Evolutionary conservation across 2,329 filamentous ascomycete species (phyloP), one percentile per base, ranked within the genome.

Genomic region (Colletotrichum trifolii): DNA sequence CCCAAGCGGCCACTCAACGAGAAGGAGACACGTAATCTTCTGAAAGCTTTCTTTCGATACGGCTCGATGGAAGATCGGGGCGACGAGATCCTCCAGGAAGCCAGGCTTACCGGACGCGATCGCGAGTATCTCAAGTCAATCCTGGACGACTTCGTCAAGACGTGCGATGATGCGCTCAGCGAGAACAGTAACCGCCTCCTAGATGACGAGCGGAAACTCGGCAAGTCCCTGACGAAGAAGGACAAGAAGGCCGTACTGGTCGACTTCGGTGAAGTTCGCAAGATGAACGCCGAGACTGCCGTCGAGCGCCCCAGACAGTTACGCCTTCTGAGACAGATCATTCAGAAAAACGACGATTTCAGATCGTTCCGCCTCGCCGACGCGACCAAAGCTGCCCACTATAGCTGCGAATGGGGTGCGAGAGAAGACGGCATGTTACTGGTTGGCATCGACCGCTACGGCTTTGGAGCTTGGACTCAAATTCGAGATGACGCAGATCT

Each of bases 371-470:
- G 94, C 25, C 87, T 99, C 36, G 88, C 92, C 0, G 95, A 98
- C 74, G 96, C 96, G 3, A 94, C 92, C 11, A 99, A 99, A 76
- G 89, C 91, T 25, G 94, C 96, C 3, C 91, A 93, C 73, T 99
- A 98, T 78, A 92, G 90, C 48, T 97, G 94, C 73, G 83, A 92
- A 34, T 99, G 96, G 96, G 94, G 94, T 55, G 89, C 93, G 2
- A 90, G 91, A 67, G 96, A 99, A 77, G 96, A 99, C 75, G 96
- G 93, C 55, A 99, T 99, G 96, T 89, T 99, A 52, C 91, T 96
- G 60, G 88, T 98, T 45, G 96, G 96, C 65, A 97, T 99, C 69
- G 90, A 94, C 70, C 89, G 91, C 60, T 95, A 99, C 74, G 96
- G 96, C 2, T 98, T 97, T 73, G 96, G 96, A 61, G 94, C 95